Percentiles rank a stretch among this genome's conserved stretches.
These are phyloP conservation scores for Neofusicoccum sp. DNA, from an alignment of 2,329 filamentous ascomycete genomes.

Conservation along the genomic window DNA sequence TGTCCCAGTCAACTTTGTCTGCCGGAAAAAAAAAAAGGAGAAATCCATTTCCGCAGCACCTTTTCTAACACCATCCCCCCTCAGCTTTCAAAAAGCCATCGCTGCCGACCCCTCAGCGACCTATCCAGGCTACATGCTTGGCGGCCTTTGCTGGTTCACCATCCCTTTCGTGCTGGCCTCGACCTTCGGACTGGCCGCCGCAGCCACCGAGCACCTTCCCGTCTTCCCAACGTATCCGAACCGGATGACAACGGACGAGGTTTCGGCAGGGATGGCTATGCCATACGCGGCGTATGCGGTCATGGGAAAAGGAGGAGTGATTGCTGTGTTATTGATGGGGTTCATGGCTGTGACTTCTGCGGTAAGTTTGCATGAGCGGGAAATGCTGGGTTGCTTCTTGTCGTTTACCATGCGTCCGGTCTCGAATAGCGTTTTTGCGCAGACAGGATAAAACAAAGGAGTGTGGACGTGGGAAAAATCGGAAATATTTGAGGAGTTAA, in stretches of 20 bases:
- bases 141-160: conserved; percentile 52
- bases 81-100: conserved; percentile 17
- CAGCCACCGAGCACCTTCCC: conserved; percentile 47
- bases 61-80: neutral
- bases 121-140: conserved; percentile 36
- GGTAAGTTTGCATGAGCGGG: neutral
- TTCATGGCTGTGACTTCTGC: conserved; percentile 40
- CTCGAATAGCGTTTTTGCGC: neutral
- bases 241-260: conserved; percentile 30
- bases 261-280: conserved; percentile 34
- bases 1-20: no score
- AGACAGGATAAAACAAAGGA: no score
- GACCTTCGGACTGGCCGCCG: conserved; percentile 49
- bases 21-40: no score
- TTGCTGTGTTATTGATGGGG: conserved; percentile 33
- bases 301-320: conserved; percentile 34
- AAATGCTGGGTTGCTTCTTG: no score
- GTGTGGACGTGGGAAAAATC: no score
- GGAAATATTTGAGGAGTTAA: no score
- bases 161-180: conserved; percentile 53
- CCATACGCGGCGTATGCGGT: conserved; percentile 35
- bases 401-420: conserved; percentile 24
- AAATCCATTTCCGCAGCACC: neutral
- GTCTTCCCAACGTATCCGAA: conserved; percentile 48
- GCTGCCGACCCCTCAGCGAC: conserved; percentile 16